A percentile compares a stretch with the other conserved stretches of the same genome.
Conservation (phyloP, 352 stramenopile genomes). For the Phytophthora brassicae region DNA sequence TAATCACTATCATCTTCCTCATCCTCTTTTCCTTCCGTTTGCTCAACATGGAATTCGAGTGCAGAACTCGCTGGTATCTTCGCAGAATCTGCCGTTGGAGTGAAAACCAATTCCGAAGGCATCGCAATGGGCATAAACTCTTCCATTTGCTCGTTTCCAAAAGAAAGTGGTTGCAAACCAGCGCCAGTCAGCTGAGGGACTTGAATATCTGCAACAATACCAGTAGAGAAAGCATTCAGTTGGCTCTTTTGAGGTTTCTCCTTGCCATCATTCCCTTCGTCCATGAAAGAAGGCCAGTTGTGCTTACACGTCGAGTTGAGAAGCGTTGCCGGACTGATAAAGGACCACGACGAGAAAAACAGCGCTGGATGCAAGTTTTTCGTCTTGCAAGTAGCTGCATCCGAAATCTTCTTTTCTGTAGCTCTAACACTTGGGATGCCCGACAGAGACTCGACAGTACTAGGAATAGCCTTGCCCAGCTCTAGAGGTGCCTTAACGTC, state of each 20-base stretch:
- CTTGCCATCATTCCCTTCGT: constrained; percentile 41
- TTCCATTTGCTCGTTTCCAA: constrained; percentile 1
- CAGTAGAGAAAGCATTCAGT: background rate
- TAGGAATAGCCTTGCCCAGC: background rate
- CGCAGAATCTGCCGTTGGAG: background rate
- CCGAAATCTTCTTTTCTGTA: constrained; percentile 15
- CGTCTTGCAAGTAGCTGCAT: constrained; percentile 31
- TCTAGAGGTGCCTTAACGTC: background rate
- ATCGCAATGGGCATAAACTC: constrained; percentile 26
- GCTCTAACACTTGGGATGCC: background rate
- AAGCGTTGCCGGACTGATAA: constrained; percentile 63
- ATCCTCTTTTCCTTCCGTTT: constrained; percentile 29
- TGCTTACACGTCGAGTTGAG: constrained; percentile 76
- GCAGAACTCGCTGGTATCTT: constrained; percentile 12
- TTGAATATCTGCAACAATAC: background rate
- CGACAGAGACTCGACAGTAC: background rate
- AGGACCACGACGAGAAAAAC: constrained; percentile 86
- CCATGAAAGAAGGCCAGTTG: constrained; percentile 81
- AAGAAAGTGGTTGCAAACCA: background rate
- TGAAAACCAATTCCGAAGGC: constrained; percentile 14
- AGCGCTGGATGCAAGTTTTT: constrained; percentile 81
- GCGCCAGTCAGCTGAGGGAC: background rate
- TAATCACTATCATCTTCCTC: constrained; percentile 84
- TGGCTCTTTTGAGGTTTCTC: constrained; percentile 21
- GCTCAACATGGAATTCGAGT: constrained; percentile 4